Evolutionary conservation across 169 alveolate genomes (phyloP).

Genomic region (Plasmodium sp.): DNA sequence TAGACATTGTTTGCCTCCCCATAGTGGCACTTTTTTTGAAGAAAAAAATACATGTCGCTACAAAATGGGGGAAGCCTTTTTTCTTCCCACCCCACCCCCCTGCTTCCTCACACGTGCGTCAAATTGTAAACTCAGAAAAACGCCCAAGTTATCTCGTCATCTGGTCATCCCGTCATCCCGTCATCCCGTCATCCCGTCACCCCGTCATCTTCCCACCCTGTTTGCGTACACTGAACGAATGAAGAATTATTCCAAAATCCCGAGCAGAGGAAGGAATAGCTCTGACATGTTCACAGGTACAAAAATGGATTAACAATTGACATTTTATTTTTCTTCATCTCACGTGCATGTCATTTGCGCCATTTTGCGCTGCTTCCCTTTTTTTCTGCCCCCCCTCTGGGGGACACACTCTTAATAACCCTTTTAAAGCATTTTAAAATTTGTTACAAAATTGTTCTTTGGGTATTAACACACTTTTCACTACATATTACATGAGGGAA

Average conservation of each 20-base stretch:
- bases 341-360: background rate
- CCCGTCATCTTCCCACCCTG: conserved; percentile 8
- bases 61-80: background rate
- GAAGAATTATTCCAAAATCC: conserved; percentile 74
- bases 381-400: background rate
- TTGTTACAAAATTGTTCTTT: background rate
- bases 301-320: background rate
- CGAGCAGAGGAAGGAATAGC: conserved; percentile 60
- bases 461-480: background rate
- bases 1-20: background rate
- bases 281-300: conserved; percentile 64
- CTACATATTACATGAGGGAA: background rate
- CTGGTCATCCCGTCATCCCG: conserved; percentile 7
- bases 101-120: background rate
- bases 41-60: background rate
- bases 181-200: background rate
- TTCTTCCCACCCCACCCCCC: background rate
- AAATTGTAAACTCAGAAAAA: background rate
- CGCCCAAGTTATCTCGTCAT: background rate
- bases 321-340: background rate
- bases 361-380: background rate
- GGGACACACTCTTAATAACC: background rate
- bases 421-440: background rate
- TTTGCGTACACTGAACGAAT: conserved; percentile 42
- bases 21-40: background rate